Evolutionary conservation across 345 rosid species (phyloP), one percentile per base, ranked within the genome.

Genomic region (Brassica rapa): DNA sequence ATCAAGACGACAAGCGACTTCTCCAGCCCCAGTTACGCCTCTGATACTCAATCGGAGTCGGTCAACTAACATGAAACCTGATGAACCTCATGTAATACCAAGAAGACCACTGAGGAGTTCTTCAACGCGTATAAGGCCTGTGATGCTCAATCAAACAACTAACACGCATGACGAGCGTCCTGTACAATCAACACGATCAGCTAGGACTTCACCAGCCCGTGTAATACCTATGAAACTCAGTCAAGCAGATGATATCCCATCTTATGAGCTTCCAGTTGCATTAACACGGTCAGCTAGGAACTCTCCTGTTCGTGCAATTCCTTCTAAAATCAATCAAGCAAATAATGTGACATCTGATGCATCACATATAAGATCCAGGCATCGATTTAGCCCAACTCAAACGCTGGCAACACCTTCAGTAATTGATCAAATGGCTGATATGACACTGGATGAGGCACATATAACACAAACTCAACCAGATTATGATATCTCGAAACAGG

Each of bases 121-220:
- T 71, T 71, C 80, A 6, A 62, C 70, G 23, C 77, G 73, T 30
- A 73, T 66, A 24, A 32, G 76, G 77, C 80, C 73, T 70, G 79
- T 63, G 72, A 21, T 70, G 14, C 12, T 69, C 19, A 63, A 32
- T 70, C 83, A 80, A 41, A 23, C 72, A 30, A 41, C 71, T 63
- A 80, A 69, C 41, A 9, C 41, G 12, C 72, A 55, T 69, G 75
- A 80, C 74, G 82, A 62, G 67, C 79, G 72, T 55, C 71, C 61
- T 68, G 66, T 80, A 14, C 68, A 33, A 39, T 74, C 75, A 23
- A 74, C 82, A 62, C 61, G 82, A 23, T 62, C 82, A 62, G 66
- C 79, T 74, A 80, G 79, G 63, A 68, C 39, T 27, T 80, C 82
- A n/a, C 82, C 82, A 21, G 51, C 79, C 51, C 79, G 71, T 73